phyloP scores from a whole-genome alignment of 2,329 filamentous ascomycete species.

The Ascosphaera apis region DNA sequence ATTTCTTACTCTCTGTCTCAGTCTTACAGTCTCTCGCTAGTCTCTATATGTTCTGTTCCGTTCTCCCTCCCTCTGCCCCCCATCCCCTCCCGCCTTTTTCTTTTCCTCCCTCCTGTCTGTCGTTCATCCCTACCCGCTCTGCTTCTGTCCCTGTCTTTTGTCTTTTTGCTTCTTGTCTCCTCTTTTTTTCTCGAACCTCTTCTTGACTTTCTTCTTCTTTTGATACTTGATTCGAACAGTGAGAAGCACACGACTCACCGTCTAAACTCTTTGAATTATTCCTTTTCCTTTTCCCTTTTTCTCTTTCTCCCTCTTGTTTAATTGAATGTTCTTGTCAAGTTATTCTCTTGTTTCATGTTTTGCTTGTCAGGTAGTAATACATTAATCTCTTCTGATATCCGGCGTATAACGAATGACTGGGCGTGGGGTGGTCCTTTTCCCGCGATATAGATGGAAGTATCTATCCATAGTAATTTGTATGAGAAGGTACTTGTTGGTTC shows the following conservation, averaged over 20 bases:
- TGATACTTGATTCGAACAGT: no score
- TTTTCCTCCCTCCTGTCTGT: background rate
- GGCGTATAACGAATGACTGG: background rate
- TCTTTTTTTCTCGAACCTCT: constrained; percentile 6
- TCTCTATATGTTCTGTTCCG: no score
- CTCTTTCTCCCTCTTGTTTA: constrained; percentile 7
- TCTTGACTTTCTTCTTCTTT: background rate
- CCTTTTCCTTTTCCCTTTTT: constrained; percentile 9
- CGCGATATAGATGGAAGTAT: background rate
- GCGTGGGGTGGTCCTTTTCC: background rate
- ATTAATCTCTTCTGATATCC: background rate
- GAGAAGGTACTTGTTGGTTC: background rate
- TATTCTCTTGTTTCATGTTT: background rate
- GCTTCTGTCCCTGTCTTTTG: constrained; percentile 4
- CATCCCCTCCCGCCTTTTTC: no score
- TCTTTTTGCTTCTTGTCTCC: constrained; percentile 4
- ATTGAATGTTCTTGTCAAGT: background rate
- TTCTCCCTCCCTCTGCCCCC: no score
- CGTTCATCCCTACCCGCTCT: constrained; percentile 1
- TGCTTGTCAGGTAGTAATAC: background rate
- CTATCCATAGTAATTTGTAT: background rate
- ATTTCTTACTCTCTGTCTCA: no score
- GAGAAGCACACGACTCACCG: no score
- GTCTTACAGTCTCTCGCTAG: no score
- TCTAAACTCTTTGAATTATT: background rate